Evolutionary conservation across 2,329 filamentous ascomycete species (phyloP).

Genomic region (Cercospora sp.): DNA sequence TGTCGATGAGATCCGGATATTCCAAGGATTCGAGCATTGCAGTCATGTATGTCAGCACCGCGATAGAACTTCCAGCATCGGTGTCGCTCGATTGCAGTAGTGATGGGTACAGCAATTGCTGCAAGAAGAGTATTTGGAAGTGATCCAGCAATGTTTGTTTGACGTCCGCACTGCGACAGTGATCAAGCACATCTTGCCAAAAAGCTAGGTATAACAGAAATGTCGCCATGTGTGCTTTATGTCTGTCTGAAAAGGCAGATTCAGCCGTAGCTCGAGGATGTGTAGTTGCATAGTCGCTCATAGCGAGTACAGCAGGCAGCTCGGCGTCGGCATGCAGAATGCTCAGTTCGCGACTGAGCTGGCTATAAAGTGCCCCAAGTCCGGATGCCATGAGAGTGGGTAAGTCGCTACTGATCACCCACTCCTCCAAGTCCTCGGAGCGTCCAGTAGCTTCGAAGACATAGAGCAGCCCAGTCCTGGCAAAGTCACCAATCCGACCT

Average conservation of each 20-base stretch:
- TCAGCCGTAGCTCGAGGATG: conserved; percentile 69
- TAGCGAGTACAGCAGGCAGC: conserved; percentile 77
- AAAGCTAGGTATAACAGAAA: conserved; percentile 94
- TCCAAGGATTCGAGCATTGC: conserved; percentile 89
- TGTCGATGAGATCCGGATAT: conserved; percentile 89
- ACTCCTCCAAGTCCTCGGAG: conserved; percentile 80
- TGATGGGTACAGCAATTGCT: conserved; percentile 94
- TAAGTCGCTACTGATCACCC: conserved; percentile 95
- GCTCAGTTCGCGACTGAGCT: conserved; percentile 73
- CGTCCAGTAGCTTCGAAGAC: conserved; percentile 90
- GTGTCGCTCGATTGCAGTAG: conserved; percentile 95
- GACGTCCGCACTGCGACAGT: conserved; percentile 88
- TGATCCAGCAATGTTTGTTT: conserved; percentile 92
- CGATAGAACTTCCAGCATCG: conserved; percentile 93
- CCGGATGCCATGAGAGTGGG: conserved; percentile 97
- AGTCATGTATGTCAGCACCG: conserved; percentile 88
- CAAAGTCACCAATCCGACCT: conserved; percentile 92
- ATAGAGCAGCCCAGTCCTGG: conserved; percentile 87
- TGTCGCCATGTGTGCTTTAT: conserved; percentile 83
- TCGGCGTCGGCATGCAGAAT: conserved; percentile 73
- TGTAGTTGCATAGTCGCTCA: conserved; percentile 84
- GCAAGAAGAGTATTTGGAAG: conserved; percentile 93
- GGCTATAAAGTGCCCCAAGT: conserved; percentile 74
- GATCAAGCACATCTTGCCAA: conserved; percentile 97
- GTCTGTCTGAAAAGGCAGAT: conserved; percentile 70